A percentile compares a stretch with the other conserved stretches of the same genome.
These are phyloP conservation scores for Thalassia testudinum DNA, from an alignment of 116 monocot species.

Conservation along the genomic window DNA sequence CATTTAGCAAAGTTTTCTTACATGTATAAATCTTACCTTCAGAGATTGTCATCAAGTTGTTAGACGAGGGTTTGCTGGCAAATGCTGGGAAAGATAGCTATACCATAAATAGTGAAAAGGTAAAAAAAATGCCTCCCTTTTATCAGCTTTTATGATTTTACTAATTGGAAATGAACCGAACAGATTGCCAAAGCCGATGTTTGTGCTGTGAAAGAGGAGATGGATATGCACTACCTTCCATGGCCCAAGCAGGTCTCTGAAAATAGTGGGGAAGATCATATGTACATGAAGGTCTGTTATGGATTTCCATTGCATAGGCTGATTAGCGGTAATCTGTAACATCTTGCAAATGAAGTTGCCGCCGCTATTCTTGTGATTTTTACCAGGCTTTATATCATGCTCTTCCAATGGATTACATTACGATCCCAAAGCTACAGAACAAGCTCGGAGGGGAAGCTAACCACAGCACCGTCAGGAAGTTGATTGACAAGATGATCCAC, in stretches of 20 bases:
- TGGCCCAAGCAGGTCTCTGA: constrained; percentile 18
- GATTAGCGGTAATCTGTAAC: neutral
- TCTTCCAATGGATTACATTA: constrained; percentile 87
- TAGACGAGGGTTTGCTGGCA: constrained; percentile 53
- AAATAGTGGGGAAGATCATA: constrained; percentile 19
- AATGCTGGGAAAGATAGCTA: constrained; percentile 68
- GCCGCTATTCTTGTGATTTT: neutral
- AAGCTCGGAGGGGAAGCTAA: constrained; percentile 75
- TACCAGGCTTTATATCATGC: constrained; percentile 68
- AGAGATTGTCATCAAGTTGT: constrained; percentile 66
- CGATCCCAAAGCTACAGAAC: constrained; percentile 63
- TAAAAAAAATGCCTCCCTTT: constrained; percentile 1
- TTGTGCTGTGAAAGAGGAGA: constrained; percentile 46
- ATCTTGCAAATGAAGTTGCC: neutral
- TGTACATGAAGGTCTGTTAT: constrained; percentile 78
- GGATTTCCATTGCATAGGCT: neutral
- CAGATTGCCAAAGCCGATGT: constrained; percentile 14
- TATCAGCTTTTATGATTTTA: too few relatives aligned
- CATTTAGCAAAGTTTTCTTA: too few relatives aligned
- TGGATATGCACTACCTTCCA: constrained; percentile 22
- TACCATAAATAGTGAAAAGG: constrained; percentile 46
- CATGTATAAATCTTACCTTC: neutral
- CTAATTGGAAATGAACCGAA: constrained; percentile 3
- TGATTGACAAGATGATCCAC: constrained; percentile 71
- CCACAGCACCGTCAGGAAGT: constrained; percentile 53